Conservation (phyloP, 1,139 yeast genomes). For the Ashbya aceris region DNA sequence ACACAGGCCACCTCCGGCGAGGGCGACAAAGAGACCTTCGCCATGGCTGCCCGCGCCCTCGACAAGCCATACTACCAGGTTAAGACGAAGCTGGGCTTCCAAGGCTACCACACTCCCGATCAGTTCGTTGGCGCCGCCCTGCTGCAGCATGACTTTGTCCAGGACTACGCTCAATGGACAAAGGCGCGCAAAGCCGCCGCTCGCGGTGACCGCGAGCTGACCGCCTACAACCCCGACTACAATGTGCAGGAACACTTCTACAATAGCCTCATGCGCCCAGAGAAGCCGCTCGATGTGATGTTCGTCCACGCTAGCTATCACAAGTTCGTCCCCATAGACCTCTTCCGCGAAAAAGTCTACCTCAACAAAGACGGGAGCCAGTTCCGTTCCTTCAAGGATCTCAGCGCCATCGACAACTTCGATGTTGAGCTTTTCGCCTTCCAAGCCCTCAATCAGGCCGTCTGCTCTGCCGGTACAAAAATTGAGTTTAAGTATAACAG, state of each 20-base stretch:
- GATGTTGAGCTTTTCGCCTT: constrained; percentile 20
- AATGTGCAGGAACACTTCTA: constrained; percentile 9
- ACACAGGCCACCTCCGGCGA: constrained; percentile 55
- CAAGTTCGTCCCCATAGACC: constrained; percentile 50
- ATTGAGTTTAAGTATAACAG: constrained; percentile 12
- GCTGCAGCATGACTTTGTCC: constrained; percentile 37
- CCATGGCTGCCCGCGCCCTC: constrained; percentile 49
- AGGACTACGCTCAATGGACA: constrained; percentile 30
- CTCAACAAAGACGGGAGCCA: constrained; percentile 35
- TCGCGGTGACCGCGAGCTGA: constrained; percentile 6
- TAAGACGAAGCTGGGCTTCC: constrained; percentile 37
- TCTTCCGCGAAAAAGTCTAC: constrained; percentile 37
- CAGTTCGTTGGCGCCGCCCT: constrained; percentile 34
- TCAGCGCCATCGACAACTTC: constrained; percentile 6
- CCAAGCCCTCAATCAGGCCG: constrained; percentile 9
- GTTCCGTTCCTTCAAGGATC: constrained; percentile 14
- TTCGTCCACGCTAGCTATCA: constrained; percentile 63
- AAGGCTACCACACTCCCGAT: constrained; percentile 31
- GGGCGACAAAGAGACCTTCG: constrained; percentile 57
- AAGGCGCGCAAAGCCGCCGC: constrained; percentile 12
- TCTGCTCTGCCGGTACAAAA: constrained; percentile 12
- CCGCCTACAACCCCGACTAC: constrained; percentile 13
- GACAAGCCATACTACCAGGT: constrained; percentile 47
- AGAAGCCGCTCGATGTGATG: constrained; percentile 14
- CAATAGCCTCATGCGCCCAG: not conserved